Percentiles rank a stretch among this genome's conserved stretches.
phyloP scores from a whole-genome alignment of 768 basidiomycete species.

The Leccinum ochraceum region DNA sequence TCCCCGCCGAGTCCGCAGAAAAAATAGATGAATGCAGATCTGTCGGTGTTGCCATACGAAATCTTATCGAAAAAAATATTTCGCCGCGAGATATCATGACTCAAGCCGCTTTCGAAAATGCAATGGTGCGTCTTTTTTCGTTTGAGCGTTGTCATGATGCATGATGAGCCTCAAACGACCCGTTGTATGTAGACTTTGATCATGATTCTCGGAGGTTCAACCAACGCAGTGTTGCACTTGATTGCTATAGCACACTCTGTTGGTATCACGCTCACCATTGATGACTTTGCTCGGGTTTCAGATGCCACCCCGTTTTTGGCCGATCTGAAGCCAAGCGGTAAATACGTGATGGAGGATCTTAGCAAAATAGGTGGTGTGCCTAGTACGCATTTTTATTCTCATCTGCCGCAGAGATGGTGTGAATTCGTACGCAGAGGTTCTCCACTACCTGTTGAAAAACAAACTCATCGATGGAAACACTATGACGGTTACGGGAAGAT shows the following conservation, averaged over 20 bases:
- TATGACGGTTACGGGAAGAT: conserved; percentile 87
- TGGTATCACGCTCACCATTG: conserved; percentile 82
- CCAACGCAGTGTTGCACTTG: conserved; percentile 95
- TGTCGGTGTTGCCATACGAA: conserved; percentile 80
- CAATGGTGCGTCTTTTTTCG: conserved; percentile 62
- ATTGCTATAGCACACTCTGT: conserved; percentile 97
- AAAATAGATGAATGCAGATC: conserved; percentile 83
- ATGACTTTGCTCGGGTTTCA: conserved; percentile 93
- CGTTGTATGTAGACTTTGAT: conserved; percentile 68
- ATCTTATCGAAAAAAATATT: conserved; percentile 89
- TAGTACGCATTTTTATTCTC: conserved; percentile 50
- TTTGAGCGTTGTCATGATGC: conserved; percentile 10
- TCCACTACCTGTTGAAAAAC: conserved; percentile 83
- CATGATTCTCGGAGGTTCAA: conserved; percentile 97
- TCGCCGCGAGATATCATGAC: conserved; percentile 97
- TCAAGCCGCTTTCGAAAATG: conserved; percentile 94
- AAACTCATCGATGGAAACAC: conserved; percentile 89
- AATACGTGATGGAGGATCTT: conserved; percentile 98
- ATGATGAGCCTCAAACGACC: conserved; percentile 6
- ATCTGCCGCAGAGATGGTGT: background rate
- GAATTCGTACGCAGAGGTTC: conserved; percentile 56
- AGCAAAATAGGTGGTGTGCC: conserved; percentile 96
- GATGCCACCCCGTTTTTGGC: conserved; percentile 94
- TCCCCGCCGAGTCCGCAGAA: conserved; percentile 89
- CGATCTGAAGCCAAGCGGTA: conserved; percentile 95